A percentile compares a stretch with the other conserved stretches of the same genome.
phyloP scores from a whole-genome alignment of 768 basidiomycete genomes.

The Polyporus arcularius region DNA sequence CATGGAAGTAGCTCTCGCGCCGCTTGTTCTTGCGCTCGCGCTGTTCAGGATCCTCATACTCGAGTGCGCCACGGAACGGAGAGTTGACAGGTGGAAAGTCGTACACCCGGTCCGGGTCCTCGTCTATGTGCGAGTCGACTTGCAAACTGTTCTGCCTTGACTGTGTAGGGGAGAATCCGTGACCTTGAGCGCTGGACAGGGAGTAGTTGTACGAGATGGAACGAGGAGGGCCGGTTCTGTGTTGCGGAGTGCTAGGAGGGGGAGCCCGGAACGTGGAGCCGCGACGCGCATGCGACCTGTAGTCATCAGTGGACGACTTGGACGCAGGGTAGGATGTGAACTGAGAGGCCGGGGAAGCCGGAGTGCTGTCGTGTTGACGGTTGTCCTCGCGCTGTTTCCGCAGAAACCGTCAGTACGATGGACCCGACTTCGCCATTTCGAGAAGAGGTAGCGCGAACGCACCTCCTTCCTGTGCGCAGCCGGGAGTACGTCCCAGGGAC shows the following conservation, averaged over 20 bases:
- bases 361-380: neutral
- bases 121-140: slow-evolving; percentile 35
- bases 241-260: slow-evolving; percentile 50
- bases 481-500: too few species aligned
- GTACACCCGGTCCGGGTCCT: slow-evolving; percentile 35
- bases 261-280: slow-evolving; percentile 12
- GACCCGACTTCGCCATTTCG: too few species aligned
- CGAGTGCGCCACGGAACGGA: slow-evolving; percentile 66
- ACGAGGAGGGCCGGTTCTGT: slow-evolving; percentile 72
- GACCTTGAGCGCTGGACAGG: slow-evolving; percentile 43
- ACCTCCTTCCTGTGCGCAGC: too few species aligned
- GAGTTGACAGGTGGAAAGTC: slow-evolving; percentile 40
- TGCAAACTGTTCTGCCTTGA: slow-evolving; percentile 24
- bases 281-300: slow-evolving; percentile 5
- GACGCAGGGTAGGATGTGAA: slow-evolving; percentile 1
- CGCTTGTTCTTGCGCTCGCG: slow-evolving; percentile 53
- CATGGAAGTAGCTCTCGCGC: slow-evolving; percentile 45
- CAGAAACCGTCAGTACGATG: too few species aligned
- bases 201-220: slow-evolving; percentile 69
- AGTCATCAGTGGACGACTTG: slow-evolving; percentile 1
- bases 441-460: too few species aligned
- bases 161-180: slow-evolving; percentile 15
- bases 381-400: neutral
- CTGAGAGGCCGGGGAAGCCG: slow-evolving; percentile 2
- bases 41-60: slow-evolving; percentile 39